Evolutionary conservation across 2,329 filamentous ascomycete genomes (phyloP).

Genomic region (Xylaria sp.): DNA sequence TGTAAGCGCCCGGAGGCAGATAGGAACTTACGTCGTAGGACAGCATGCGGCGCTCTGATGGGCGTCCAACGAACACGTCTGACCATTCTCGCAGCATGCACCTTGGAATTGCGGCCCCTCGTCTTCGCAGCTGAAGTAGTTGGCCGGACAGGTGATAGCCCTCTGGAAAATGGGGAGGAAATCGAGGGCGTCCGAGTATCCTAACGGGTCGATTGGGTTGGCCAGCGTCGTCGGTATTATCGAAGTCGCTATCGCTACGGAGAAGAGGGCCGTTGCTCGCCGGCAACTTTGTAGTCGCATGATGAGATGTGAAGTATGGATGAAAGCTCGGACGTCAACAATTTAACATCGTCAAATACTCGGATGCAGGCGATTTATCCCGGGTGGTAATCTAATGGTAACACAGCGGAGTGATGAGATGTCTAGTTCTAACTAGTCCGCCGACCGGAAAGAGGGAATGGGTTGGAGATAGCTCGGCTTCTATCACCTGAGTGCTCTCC

Average conservation of each 20-base stretch:
- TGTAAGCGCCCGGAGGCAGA: background rate
- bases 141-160: slow-evolving; percentile 55
- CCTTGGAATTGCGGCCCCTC: slow-evolving; percentile 58
- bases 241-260: slow-evolving; percentile 36
- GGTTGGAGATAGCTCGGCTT: background rate
- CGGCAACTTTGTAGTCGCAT: slow-evolving; percentile 41
- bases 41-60: slow-evolving; percentile 64
- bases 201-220: slow-evolving; percentile 41
- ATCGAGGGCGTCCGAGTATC: slow-evolving; percentile 39
- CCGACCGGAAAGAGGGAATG: background rate
- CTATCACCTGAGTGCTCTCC: background rate
- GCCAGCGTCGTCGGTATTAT: slow-evolving; percentile 29
- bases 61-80: slow-evolving; percentile 61
- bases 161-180: slow-evolving; percentile 44
- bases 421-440: background rate
- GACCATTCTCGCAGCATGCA: slow-evolving; percentile 63
- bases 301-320: slow-evolving; percentile 23
- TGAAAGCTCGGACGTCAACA: slow-evolving; percentile 5
- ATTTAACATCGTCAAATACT: background rate
- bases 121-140: slow-evolving; percentile 62
- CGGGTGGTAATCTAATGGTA: background rate
- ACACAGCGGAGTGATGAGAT: background rate
- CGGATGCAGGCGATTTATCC: background rate
- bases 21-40: slow-evolving; percentile 57
- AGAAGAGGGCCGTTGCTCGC: slow-evolving; percentile 31